Percentiles rank a stretch among this genome's conserved stretches.
Evolutionary conservation across 371 early-diverging fungal genomes (phyloP).

Genomic region (Actinomucor elegans): DNA sequence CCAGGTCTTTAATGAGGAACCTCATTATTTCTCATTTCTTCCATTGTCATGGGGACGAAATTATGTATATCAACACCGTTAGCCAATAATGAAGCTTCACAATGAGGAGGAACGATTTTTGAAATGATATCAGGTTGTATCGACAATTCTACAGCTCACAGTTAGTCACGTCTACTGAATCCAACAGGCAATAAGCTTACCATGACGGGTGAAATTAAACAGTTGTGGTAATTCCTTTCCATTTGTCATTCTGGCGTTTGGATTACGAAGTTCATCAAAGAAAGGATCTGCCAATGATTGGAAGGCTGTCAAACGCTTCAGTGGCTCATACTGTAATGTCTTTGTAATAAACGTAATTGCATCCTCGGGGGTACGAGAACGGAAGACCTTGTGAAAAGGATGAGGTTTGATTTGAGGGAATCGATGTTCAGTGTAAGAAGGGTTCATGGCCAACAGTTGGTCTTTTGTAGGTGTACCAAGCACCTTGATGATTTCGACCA

Average conservation of each 20-base stretch:
- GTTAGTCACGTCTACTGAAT: not conserved
- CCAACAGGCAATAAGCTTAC: conserved; percentile 37
- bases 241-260: conserved; percentile 76
- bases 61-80: conserved; percentile 47
- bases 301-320: conserved; percentile 85
- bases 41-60: conserved; percentile 39
- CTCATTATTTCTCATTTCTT: conserved; percentile 31
- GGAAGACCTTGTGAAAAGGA: conserved; percentile 83
- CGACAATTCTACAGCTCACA: conserved; percentile 34
- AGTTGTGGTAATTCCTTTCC: conserved; percentile 84
- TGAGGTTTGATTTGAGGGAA: conserved; percentile 96
- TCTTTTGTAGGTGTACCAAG: conserved; percentile 98
- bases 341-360: conserved; percentile 87
- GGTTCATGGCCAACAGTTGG: conserved; percentile 95
- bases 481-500: conserved; percentile 99
- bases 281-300: conserved; percentile 95
- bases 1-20: conserved; percentile 15
- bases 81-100: conserved; percentile 51
- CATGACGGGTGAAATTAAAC: conserved; percentile 87
- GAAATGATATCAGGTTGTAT: conserved; percentile 56
- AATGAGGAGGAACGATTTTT: conserved; percentile 64
- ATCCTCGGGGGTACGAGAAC: conserved; percentile 80
- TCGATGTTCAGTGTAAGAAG: conserved; percentile 95
- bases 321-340: conserved; percentile 95
- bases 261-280: conserved; percentile 94